phyloP scores from a whole-genome alignment of 768 basidiomycete genomes.

The Suillus brevipes region DNA sequence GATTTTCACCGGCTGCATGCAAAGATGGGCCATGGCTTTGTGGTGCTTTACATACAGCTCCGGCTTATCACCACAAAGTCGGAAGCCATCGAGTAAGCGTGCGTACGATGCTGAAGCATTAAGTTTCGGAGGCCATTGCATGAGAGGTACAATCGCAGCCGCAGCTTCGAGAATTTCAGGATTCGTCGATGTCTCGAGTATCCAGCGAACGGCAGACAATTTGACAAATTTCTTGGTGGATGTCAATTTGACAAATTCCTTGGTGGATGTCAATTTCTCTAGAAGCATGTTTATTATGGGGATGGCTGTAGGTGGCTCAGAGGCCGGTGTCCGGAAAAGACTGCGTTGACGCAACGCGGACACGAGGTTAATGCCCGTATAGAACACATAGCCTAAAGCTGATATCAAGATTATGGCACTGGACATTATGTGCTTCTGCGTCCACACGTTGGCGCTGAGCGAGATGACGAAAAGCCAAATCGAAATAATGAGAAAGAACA shows the following conservation, averaged over 20 bases:
- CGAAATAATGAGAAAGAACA: background rate
- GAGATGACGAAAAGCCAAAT: background rate
- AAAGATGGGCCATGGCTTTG: background rate
- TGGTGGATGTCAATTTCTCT: background rate
- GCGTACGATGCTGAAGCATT: background rate
- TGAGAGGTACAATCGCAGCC: background rate
- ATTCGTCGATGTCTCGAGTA: constrained; percentile 19
- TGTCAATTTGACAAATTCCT: background rate
- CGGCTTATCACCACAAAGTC: rapidly evolving
- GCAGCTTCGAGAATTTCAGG: background rate
- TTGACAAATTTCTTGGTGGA: background rate
- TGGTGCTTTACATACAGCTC: background rate
- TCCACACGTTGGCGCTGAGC: background rate
- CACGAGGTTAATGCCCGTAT: background rate
- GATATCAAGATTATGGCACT: background rate
- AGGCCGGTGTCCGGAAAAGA: background rate
- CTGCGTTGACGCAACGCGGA: background rate
- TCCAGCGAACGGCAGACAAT: constrained; percentile 14
- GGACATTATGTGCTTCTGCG: background rate
- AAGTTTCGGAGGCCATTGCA: background rate
- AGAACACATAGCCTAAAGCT: background rate
- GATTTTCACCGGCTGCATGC: background rate
- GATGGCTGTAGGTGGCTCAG: background rate
- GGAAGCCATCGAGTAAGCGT: background rate
- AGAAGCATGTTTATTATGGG: no score